Evolutionary conservation across 495 filamentous ascomycete genomes (phyloP).

Genomic region (Baudoinia panamericana): DNA sequence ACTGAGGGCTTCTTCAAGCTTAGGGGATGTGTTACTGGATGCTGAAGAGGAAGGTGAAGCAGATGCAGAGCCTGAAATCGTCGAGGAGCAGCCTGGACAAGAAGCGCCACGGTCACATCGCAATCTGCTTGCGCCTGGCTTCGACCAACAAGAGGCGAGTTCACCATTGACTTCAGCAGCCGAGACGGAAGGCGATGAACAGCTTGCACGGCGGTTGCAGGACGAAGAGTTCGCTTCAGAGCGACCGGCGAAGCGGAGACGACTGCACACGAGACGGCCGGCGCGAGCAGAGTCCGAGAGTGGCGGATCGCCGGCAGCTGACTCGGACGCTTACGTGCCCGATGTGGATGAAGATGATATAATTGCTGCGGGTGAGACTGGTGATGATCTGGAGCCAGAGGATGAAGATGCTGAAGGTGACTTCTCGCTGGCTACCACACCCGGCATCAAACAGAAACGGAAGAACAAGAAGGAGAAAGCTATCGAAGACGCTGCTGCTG

Average conservation of each 20-base stretch:
- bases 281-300: constrained; percentile 3
- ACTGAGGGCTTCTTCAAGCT: constrained; percentile 28
- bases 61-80: constrained; percentile 27
- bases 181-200: constrained; percentile 10
- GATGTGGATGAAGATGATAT: constrained; percentile 20
- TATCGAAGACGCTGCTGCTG: constrained; percentile 27
- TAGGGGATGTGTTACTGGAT: constrained; percentile 54
- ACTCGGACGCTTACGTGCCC: constrained; percentile 25
- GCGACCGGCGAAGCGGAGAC: constrained; percentile 17
- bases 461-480: constrained; percentile 15
- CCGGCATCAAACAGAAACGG: constrained; percentile 22
- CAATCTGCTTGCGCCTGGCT: constrained; percentile 67
- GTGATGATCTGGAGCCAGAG: constrained; percentile 28
- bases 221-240: constrained; percentile 19
- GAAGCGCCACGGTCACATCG: constrained; percentile 49
- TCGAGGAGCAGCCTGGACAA: constrained; percentile 17
- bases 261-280: constrained; percentile 14
- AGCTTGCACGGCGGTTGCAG: constrained; percentile 13
- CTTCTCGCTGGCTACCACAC: constrained; percentile 31
- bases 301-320: constrained; percentile 9
- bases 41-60: constrained; percentile 56
- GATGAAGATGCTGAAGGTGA: constrained; percentile 35
- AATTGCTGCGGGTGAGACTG: constrained; percentile 19
- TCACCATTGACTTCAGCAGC: constrained; percentile 20
- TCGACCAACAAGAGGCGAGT: constrained; percentile 39